Evolutionary conservation across 202 grass and related monocot genomes (phyloP).

Genomic region (Panicum virgatum): DNA sequence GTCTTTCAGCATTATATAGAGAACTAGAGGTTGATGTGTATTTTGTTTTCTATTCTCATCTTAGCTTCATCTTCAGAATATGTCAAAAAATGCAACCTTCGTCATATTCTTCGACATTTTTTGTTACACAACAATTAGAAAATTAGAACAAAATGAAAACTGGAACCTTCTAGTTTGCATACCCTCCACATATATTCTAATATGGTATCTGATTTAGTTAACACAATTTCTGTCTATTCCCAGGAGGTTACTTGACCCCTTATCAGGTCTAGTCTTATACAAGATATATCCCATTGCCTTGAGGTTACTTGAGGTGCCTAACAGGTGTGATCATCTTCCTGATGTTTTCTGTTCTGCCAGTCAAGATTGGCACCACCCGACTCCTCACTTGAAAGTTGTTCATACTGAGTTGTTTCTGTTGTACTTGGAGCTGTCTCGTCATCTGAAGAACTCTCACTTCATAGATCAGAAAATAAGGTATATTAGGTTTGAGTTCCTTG

Average conservation of each 20-base stretch:
- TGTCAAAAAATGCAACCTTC: too few relatives aligned
- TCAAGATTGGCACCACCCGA: too few relatives aligned
- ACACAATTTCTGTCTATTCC: too few relatives aligned
- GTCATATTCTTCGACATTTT: too few relatives aligned
- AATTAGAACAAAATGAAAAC: background rate
- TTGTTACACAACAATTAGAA: too few relatives aligned
- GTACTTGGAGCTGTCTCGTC: background rate
- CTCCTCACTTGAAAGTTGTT: conserved; percentile 6
- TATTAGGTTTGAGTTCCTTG: too few relatives aligned
- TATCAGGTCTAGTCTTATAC: too few relatives aligned
- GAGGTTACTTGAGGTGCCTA: background rate
- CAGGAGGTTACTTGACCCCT: too few relatives aligned
- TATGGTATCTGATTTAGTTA: background rate
- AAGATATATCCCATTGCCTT: too few relatives aligned
- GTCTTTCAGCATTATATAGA: background rate
- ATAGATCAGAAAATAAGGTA: background rate
- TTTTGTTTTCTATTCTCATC: too few relatives aligned
- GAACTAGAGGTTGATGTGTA: too few relatives aligned
- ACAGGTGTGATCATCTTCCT: conserved; percentile 34
- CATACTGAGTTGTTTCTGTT: conserved; percentile 35
- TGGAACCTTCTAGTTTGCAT: background rate
- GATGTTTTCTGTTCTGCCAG: background rate
- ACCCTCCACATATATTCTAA: background rate
- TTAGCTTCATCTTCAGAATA: too few relatives aligned
- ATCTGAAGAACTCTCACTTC: conserved; percentile 34